A percentile compares a stretch with the other conserved stretches of the same genome.
phyloP scores from a whole-genome alignment of 2,329 filamentous ascomycete genomes.

The Trichoderma asperellum region DNA sequence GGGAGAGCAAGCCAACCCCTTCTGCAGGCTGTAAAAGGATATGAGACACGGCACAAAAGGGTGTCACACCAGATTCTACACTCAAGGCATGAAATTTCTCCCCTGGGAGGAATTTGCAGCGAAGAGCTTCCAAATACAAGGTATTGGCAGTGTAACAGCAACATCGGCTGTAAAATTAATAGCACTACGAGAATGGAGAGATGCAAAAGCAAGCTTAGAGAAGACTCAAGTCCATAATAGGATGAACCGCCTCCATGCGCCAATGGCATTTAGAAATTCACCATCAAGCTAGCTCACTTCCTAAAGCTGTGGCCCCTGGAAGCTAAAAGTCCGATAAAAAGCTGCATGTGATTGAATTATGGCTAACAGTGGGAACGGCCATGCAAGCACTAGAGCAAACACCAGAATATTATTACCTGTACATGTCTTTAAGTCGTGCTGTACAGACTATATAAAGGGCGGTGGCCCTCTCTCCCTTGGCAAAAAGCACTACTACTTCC shows the following conservation, averaged over 20 bases:
- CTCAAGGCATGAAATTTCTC: neutral
- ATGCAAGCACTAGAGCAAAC: conserved; percentile 1
- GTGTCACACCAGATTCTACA: neutral
- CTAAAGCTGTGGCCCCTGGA: neutral
- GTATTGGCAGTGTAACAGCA: neutral
- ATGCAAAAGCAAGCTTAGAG: neutral
- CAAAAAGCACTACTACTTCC: neutral
- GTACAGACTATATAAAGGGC: neutral
- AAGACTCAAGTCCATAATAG: neutral
- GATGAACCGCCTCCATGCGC: neutral
- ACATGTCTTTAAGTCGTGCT: neutral
- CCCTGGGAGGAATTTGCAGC: neutral
- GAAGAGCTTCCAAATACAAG: neutral
- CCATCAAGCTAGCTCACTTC: neutral
- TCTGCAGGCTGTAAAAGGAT: neutral
- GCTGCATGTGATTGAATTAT: neutral
- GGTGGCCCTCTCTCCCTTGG: neutral
- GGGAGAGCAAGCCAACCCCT: neutral
- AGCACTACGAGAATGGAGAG: neutral
- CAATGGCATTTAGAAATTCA: neutral
- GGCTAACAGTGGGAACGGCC: conserved; percentile 10
- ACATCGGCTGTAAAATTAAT: neutral
- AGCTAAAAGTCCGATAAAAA: neutral
- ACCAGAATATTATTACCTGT: conserved; percentile 1
- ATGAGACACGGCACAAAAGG: neutral